phyloP scores from a whole-genome alignment of 2,329 filamentous ascomycete genomes.

The Phialocephala subalpina region DNA sequence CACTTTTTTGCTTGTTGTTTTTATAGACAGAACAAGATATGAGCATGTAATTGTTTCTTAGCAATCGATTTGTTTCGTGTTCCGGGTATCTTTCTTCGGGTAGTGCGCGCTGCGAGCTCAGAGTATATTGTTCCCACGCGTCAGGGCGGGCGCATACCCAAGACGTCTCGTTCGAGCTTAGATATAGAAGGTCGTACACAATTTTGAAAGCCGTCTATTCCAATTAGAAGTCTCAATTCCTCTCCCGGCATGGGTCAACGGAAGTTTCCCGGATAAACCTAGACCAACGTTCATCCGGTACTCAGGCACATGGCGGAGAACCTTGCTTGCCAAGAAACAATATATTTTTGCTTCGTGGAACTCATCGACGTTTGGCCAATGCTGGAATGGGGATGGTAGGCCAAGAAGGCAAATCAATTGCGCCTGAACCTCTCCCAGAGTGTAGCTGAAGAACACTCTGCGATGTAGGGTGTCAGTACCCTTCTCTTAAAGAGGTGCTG shows the following conservation, averaged over 20 bases:
- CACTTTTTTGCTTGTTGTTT: background rate
- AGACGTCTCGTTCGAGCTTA: too few relatives aligned
- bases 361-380: background rate
- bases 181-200: too few relatives aligned
- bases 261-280: slow-evolving; percentile 7
- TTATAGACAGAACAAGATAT: background rate
- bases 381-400: background rate
- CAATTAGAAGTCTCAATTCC: too few relatives aligned
- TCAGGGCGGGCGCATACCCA: too few relatives aligned
- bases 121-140: too few relatives aligned
- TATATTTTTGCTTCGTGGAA: background rate
- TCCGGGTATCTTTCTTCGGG: too few relatives aligned
- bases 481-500: background rate
- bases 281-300: background rate
- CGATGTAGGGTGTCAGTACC: background rate
- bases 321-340: background rate
- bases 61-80: too few relatives aligned
- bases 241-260: background rate
- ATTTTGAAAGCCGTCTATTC: too few relatives aligned
- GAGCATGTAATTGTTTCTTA: too few relatives aligned
- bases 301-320: slow-evolving; percentile 8
- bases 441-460: background rate
- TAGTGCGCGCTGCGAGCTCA: too few relatives aligned
- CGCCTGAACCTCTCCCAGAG: background rate
- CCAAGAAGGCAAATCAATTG: background rate